phyloP scores from a whole-genome alignment of 768 basidiomycete species.

The Tylopilus cervinicoccineus region DNA sequence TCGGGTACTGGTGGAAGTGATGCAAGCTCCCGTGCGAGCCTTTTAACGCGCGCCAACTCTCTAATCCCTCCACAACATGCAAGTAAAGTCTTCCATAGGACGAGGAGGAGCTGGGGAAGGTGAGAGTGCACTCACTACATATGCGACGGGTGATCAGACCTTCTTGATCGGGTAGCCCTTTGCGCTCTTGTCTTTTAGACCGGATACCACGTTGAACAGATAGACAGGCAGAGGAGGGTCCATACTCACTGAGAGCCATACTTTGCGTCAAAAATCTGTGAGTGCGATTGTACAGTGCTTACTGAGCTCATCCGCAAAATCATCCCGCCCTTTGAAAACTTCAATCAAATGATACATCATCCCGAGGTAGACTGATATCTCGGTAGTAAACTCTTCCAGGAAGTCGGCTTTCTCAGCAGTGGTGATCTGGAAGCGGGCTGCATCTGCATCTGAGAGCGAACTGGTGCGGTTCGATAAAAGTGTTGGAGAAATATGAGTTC shows the following conservation, averaged over 20 bases:
- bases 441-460: conserved; percentile 71
- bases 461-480: conserved; percentile 36
- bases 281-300: conserved; percentile 32
- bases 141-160: conserved; percentile 38
- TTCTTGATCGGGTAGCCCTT: conserved; percentile 98
- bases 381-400: conserved; percentile 87
- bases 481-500: neutral
- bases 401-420: conserved; percentile 69
- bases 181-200: conserved; percentile 87
- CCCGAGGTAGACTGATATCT: conserved; percentile 89
- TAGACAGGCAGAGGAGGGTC: conserved; percentile 93
- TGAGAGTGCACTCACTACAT: conserved; percentile 2
- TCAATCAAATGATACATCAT: conserved; percentile 96
- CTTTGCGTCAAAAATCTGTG: conserved; percentile 4
- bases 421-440: conserved; percentile 66
- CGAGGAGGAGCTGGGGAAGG: conserved; percentile 68
- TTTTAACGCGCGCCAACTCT: conserved; percentile 81
- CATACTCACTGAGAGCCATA: conserved; percentile 71
- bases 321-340: conserved; percentile 87
- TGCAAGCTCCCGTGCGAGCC: conserved; percentile 78
- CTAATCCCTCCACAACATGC: conserved; percentile 91
- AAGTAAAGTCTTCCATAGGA: conserved; percentile 92
- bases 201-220: conserved; percentile 86
- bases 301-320: conserved; percentile 97
- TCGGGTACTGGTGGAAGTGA: conserved; percentile 59